Percentiles rank a stretch among this genome's conserved stretches.
Evolutionary conservation across 1,284 basidiomycete species (phyloP).

Genomic region (Cystobasidium slooffiae): DNA sequence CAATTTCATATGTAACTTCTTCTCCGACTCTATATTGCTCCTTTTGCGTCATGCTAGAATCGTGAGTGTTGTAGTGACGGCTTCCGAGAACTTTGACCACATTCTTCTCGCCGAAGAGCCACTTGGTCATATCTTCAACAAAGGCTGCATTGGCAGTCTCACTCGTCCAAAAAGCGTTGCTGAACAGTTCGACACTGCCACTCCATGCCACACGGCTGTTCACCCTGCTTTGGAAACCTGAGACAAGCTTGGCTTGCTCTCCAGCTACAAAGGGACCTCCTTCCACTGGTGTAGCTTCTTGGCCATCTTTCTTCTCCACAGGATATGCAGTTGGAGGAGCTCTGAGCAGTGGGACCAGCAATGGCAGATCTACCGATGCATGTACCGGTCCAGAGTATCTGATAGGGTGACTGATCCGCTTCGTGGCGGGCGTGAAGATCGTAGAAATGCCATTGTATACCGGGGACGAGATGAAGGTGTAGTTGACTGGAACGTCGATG

Average conservation of each 20-base stretch:
- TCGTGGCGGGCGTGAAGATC: slow-evolving; percentile 45
- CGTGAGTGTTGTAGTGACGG: slow-evolving; percentile 63
- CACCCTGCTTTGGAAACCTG: slow-evolving; percentile 82
- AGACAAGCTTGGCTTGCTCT: slow-evolving; percentile 73
- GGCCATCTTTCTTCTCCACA: slow-evolving; percentile 47
- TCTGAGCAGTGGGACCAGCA: slow-evolving; percentile 77
- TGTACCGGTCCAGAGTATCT: slow-evolving; percentile 81
- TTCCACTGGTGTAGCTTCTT: slow-evolving; percentile 68
- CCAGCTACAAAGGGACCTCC: slow-evolving; percentile 74
- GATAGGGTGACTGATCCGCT: slow-evolving; percentile 61
- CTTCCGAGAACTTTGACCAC: slow-evolving; percentile 78
- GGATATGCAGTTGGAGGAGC: slow-evolving; percentile 65
- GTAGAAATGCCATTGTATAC: slow-evolving; percentile 65
- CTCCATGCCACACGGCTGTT: slow-evolving; percentile 80
- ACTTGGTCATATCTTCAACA: slow-evolving; percentile 73
- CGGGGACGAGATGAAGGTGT: slow-evolving; percentile 34
- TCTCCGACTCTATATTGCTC: slow-evolving; percentile 81
- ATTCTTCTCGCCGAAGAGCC: slow-evolving; percentile 87
- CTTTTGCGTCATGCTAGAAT: slow-evolving; percentile 65
- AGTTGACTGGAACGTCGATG: slow-evolving; percentile 32
- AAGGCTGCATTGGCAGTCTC: slow-evolving; percentile 77
- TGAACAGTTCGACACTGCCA: slow-evolving; percentile 79
- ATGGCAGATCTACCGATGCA: slow-evolving; percentile 68
- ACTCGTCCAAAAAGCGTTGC: slow-evolving; percentile 56
- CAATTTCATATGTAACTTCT: slow-evolving; percentile 72